Evolutionary conservation across 495 filamentous ascomycete species (phyloP).

Genomic region (Xylaria flabelliformis): DNA sequence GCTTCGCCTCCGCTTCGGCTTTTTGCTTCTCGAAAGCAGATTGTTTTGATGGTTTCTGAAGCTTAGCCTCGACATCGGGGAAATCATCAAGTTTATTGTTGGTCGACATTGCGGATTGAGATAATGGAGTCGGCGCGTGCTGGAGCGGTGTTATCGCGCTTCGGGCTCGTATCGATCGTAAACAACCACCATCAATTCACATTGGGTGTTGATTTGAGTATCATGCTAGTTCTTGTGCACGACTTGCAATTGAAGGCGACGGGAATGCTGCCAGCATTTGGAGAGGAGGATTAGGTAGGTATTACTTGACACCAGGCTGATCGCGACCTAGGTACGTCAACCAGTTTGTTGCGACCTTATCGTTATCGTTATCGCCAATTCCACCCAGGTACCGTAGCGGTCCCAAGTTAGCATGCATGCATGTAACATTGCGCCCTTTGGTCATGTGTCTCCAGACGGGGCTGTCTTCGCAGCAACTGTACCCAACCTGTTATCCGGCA

Average conservation of each 20-base stretch:
- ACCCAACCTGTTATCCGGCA: neutral
- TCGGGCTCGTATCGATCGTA: slow-evolving; percentile 6
- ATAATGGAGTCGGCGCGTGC: slow-evolving; percentile 12
- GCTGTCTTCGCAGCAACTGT: neutral
- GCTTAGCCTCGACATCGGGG: slow-evolving; percentile 83
- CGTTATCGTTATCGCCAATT: slow-evolving; percentile 14
- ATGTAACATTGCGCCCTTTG: neutral
- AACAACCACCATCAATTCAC: slow-evolving; percentile 5
- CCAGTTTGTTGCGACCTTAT: neutral
- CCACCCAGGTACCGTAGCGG: neutral
- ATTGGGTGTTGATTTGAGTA: neutral
- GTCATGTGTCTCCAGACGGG: no score
- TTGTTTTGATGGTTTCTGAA: slow-evolving; percentile 82
- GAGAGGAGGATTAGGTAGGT: no score
- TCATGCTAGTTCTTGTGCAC: neutral
- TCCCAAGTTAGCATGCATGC: neutral
- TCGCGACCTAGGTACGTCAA: slow-evolving; percentile 2
- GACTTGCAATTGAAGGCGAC: neutral
- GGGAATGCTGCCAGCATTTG: neutral
- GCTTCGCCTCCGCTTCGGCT: slow-evolving; percentile 92
- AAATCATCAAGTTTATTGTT: slow-evolving; percentile 63
- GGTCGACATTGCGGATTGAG: slow-evolving; percentile 46
- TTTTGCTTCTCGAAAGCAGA: slow-evolving; percentile 92
- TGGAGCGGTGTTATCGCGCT: slow-evolving; percentile 1
- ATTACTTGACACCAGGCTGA: neutral